Conservation (phyloP, 108 stramenopile genomes). For the Cyclostephanos tholiformis region DNA sequence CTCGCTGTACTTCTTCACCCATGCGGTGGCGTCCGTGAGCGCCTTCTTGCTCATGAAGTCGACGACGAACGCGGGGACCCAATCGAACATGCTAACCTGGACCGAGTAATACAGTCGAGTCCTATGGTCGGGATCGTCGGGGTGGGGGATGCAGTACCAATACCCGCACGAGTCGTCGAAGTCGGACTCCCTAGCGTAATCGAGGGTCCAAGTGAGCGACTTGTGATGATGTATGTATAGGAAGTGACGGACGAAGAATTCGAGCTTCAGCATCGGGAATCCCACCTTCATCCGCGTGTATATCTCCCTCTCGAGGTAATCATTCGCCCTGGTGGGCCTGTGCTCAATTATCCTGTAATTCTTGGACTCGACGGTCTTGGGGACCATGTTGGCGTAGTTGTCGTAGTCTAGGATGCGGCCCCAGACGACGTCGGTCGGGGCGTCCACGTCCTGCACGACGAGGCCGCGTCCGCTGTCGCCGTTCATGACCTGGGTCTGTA, state of each 20-base stretch:
- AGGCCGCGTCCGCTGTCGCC: constrained; percentile 55
- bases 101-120: constrained; percentile 61
- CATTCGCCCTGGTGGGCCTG: constrained; percentile 46
- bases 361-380: constrained; percentile 55
- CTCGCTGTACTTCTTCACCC: constrained; percentile 68
- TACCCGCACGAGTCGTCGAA: constrained; percentile 62
- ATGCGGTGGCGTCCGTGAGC: constrained; percentile 65
- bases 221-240: constrained; percentile 48
- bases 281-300: constrained; percentile 61
- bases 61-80: constrained; percentile 63
- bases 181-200: constrained; percentile 56
- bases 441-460: constrained; percentile 66
- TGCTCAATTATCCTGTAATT: constrained; percentile 47
- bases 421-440: constrained; percentile 60
- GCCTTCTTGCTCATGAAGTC: constrained; percentile 65
- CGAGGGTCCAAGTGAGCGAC: constrained; percentile 54
- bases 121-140: constrained; percentile 48
- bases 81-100: constrained; percentile 60
- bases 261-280: constrained; percentile 56
- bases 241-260: constrained; percentile 59
- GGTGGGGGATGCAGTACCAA: constrained; percentile 62
- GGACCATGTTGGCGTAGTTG: constrained; percentile 57
- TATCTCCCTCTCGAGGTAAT: constrained; percentile 51
- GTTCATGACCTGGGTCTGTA: constrained; percentile 56
- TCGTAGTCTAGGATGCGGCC: constrained; percentile 61